A percentile compares a stretch with the other conserved stretches of the same genome.
Evolutionary conservation across 139 green algal species (phyloP).

Genomic region (Chlorella sp.): DNA sequence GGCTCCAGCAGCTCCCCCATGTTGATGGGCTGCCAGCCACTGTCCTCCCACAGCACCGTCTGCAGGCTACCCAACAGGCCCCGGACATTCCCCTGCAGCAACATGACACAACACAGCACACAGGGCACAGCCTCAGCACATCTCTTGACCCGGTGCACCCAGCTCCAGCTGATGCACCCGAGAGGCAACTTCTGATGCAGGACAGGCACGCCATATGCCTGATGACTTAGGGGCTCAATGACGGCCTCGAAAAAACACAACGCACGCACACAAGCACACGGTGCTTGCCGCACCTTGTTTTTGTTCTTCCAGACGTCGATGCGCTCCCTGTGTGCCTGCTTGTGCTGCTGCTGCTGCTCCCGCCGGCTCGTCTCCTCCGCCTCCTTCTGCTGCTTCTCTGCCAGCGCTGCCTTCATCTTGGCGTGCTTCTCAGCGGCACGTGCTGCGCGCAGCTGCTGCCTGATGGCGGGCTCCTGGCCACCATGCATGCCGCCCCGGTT

Average conservation of each 20-base stretch:
- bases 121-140: too few species aligned
- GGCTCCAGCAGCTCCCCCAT: constrained; percentile 83
- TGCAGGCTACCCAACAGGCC: constrained; percentile 78
- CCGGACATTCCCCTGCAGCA: constrained; percentile 82
- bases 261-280: too few species aligned
- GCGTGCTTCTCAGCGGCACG: constrained; percentile 39
- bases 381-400: constrained; percentile 41
- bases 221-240: too few species aligned
- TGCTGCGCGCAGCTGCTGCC: constrained; percentile 15
- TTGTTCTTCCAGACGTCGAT: constrained; percentile 70
- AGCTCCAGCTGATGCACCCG: too few species aligned
- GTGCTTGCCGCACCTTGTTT: constrained; percentile 54
- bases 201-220: too few species aligned
- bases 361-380: constrained; percentile 37
- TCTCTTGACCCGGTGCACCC: too few species aligned
- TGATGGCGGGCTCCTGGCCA: constrained; percentile 31
- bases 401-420: constrained; percentile 45
- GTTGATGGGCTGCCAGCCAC: constrained; percentile 64
- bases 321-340: constrained; percentile 42
- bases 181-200: too few species aligned
- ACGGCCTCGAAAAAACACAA: too few species aligned
- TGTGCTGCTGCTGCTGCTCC: constrained; percentile 52
- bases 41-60: constrained; percentile 82
- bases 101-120: too few species aligned
- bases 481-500: too few species aligned